These are phyloP conservation scores for Ustilago tritici DNA, from an alignment of 1,284 basidiomycete genomes.

Conservation along the genomic window DNA sequence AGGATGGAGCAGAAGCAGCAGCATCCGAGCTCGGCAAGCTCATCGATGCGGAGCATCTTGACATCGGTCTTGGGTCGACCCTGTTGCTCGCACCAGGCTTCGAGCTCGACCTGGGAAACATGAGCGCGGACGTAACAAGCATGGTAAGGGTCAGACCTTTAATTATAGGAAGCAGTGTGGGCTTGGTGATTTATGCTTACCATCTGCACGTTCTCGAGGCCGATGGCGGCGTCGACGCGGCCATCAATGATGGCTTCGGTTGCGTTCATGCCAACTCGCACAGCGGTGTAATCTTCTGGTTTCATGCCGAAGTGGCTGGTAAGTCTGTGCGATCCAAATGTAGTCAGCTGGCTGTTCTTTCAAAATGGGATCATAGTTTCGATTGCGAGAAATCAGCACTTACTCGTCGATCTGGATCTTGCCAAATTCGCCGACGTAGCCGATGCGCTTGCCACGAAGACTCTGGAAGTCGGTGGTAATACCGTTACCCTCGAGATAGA, in stretches of 20 bases:
- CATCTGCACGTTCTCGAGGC: constrained; percentile 70
- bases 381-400: not conserved
- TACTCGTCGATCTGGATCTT: constrained; percentile 70
- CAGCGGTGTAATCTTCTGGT: constrained; percentile 70
- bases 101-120: constrained; percentile 60
- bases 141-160: not conserved
- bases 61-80: constrained; percentile 69
- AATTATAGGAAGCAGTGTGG: not conserved
- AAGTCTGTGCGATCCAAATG: constrained; percentile 26
- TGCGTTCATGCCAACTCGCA: constrained; percentile 71
- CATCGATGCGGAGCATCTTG: constrained; percentile 70
- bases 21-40: constrained; percentile 70
- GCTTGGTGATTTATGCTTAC: constrained; percentile 19
- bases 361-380: not conserved
- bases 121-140: not conserved
- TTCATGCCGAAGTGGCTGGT: constrained; percentile 62
- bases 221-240: constrained; percentile 70
- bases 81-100: constrained; percentile 69
- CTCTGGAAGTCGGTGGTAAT: constrained; percentile 69
- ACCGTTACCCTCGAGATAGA: constrained; percentile 70
- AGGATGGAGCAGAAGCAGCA: constrained; percentile 70
- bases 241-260: constrained; percentile 70
- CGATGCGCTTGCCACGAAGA: constrained; percentile 70
- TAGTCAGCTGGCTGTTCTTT: no score
- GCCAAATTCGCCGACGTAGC: constrained; percentile 71